Conservation (phyloP, 352 stramenopile genomes). For the Plasmopara viticola region DNA sequence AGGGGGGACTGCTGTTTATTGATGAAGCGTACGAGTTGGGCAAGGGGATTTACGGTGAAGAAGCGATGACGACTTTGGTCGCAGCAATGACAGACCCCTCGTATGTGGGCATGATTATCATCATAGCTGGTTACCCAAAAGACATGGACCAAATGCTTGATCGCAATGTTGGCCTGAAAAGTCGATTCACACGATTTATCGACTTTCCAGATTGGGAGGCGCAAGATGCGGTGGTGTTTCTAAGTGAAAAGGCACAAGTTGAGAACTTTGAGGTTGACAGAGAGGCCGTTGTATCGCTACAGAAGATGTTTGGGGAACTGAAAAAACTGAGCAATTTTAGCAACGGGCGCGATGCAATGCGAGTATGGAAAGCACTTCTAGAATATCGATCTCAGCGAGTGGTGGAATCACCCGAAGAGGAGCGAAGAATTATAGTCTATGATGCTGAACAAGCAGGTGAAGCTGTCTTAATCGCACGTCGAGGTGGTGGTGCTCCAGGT, state of each 20-base stretch:
- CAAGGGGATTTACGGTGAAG: constrained; percentile 69
- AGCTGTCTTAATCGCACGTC: constrained; percentile 25
- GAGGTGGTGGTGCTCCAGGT: constrained; percentile 18
- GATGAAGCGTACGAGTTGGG: constrained; percentile 90
- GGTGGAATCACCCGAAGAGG: constrained; percentile 35
- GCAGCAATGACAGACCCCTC: constrained; percentile 83
- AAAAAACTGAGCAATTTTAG: constrained; percentile 82
- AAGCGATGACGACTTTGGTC: constrained; percentile 88
- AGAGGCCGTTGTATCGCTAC: constrained; percentile 40
- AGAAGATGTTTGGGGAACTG: constrained; percentile 56
- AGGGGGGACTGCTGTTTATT: constrained; percentile 90
- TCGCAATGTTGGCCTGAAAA: constrained; percentile 84
- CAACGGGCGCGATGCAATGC: constrained; percentile 83
- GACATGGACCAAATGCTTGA: constrained; percentile 89
- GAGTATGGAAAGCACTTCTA: constrained; percentile 49
- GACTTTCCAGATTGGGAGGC: constrained; percentile 87
- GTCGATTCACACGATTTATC: constrained; percentile 84
- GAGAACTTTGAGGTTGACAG: constrained; percentile 81
- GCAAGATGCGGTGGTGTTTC: constrained; percentile 67
- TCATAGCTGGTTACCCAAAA: constrained; percentile 85
- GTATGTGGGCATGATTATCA: constrained; percentile 83
- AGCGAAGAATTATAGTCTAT: constrained; percentile 35
- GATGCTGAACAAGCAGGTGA: constrained; percentile 40
- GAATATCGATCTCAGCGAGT: constrained; percentile 44
- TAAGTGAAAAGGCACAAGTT: constrained; percentile 33